These are phyloP conservation scores for Danielia reshetovae DNA, from an alignment of 805 yeast species.

Conservation along the genomic window DNA sequence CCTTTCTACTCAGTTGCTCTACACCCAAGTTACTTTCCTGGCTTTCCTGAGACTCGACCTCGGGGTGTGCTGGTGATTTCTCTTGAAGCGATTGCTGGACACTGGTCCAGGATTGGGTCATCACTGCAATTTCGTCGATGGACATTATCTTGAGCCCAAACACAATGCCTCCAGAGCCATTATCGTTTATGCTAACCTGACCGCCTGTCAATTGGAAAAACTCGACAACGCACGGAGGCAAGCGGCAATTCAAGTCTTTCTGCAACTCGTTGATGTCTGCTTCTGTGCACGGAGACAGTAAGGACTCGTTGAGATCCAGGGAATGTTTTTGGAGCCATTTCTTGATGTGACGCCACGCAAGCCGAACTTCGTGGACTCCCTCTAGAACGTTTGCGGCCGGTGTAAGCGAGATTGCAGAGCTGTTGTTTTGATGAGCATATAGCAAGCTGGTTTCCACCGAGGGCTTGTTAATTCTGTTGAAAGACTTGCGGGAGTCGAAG, in stretches of 20 bases:
- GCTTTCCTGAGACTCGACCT: neutral
- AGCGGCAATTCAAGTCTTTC: slow-evolving; percentile 64
- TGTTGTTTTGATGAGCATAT: slow-evolving; percentile 25
- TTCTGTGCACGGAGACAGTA: slow-evolving; percentile 74
- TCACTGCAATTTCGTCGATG: slow-evolving; percentile 73
- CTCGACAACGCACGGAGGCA: slow-evolving; percentile 82
- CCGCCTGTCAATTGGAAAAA: slow-evolving; percentile 86
- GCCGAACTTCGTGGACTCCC: slow-evolving; percentile 70
- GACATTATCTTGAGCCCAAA: slow-evolving; percentile 80
- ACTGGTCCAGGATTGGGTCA: slow-evolving; percentile 82
- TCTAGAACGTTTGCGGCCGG: slow-evolving; percentile 24
- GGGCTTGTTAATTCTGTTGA: slow-evolving; percentile 40
- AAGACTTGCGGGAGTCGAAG: slow-evolving; percentile 48
- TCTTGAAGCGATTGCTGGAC: slow-evolving; percentile 44
- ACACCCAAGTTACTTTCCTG: neutral
- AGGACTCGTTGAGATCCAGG: slow-evolving; percentile 76
- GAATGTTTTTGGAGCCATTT: slow-evolving; percentile 75
- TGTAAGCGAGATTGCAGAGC: slow-evolving; percentile 17
- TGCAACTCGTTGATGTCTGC: slow-evolving; percentile 82
- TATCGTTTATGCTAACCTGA: slow-evolving; percentile 64
- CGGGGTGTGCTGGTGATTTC: neutral
- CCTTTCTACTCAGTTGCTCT: neutral
- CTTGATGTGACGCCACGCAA: slow-evolving; percentile 88
- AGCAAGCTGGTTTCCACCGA: slow-evolving; percentile 31
- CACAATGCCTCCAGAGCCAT: slow-evolving; percentile 66